Percentiles rank a stretch among this genome's conserved stretches.
Conservation (phyloP, 495 filamentous ascomycete species). For the Articulospora tetracladia region DNA sequence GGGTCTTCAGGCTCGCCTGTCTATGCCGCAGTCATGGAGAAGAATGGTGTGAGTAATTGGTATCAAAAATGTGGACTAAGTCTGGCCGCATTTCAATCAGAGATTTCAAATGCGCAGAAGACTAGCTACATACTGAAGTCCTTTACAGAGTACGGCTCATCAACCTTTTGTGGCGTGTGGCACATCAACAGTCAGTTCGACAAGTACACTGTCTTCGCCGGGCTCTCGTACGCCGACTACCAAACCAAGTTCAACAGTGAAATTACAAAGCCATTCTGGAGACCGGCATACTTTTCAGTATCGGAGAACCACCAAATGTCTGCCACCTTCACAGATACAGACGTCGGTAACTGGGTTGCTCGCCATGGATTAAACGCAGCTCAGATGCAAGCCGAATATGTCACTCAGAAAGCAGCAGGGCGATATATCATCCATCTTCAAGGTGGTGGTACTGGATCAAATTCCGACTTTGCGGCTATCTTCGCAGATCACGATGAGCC, state of each 20-base stretch:
- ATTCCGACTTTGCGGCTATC: conserved; percentile 12
- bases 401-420: conserved; percentile 10
- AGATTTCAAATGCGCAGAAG: background rate
- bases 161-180: conserved; percentile 3
- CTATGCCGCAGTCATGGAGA: conserved; percentile 10
- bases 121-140: conserved; percentile 7
- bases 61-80: conserved; percentile 8
- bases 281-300: conserved; percentile 2
- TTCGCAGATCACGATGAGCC: conserved; percentile 21
- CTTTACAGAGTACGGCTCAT: conserved; percentile 1
- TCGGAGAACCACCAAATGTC: conserved; percentile 7
- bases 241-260: conserved; percentile 9
- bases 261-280: conserved; percentile 15
- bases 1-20: background rate
- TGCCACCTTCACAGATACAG: conserved; percentile 15
- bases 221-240: conserved; percentile 6
- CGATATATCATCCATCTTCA: conserved; percentile 16
- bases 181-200: conserved; percentile 8
- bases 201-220: background rate
- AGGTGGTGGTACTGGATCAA: conserved; percentile 14
- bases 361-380: conserved; percentile 12
- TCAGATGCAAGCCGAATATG: background rate
- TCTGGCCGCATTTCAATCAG: background rate
- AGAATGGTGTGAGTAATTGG: conserved; percentile 11
- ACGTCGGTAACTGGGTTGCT: conserved; percentile 11